Evolutionary conservation across 495 filamentous ascomycete genomes (phyloP).

Genomic region (Xylaria flabelliformis): DNA sequence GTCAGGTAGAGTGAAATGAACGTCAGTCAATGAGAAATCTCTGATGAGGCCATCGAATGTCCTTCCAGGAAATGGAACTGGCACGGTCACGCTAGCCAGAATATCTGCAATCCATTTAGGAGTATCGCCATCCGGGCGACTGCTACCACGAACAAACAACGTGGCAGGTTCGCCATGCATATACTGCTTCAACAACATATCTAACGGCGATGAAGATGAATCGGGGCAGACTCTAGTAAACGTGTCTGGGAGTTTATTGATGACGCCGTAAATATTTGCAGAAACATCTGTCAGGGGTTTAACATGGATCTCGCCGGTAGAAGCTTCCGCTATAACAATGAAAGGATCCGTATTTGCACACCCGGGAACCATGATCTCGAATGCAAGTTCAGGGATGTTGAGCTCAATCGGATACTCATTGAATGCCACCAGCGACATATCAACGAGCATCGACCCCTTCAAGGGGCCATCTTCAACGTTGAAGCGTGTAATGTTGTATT

Average conservation of each 20-base stretch:
- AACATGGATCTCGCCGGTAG: constrained; percentile 68
- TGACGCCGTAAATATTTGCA: constrained; percentile 71
- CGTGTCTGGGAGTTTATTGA: constrained; percentile 71
- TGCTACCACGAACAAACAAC: constrained; percentile 79
- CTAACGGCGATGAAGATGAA: constrained; percentile 78
- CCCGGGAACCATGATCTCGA: constrained; percentile 81
- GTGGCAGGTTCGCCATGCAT: constrained; percentile 78
- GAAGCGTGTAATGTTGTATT: constrained; percentile 76
- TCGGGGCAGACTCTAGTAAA: constrained; percentile 76
- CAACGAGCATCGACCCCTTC: constrained; percentile 73
- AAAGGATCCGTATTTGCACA: constrained; percentile 71
- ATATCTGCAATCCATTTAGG: constrained; percentile 84
- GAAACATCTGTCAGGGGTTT: constrained; percentile 66
- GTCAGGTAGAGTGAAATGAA: constrained; percentile 82
- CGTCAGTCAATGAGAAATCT: constrained; percentile 83
- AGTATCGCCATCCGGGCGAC: constrained; percentile 65
- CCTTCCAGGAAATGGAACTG: constrained; percentile 80
- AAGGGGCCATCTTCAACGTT: constrained; percentile 73
- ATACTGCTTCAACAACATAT: constrained; percentile 80
- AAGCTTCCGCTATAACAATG: constrained; percentile 73
- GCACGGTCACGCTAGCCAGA: constrained; percentile 80
- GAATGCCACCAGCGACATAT: constrained; percentile 69
- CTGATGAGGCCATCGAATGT: constrained; percentile 80
- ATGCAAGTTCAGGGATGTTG: constrained; percentile 76
- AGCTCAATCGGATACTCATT: constrained; percentile 80